phyloP scores from a whole-genome alignment of 805 yeast species.

The Monosporozyma aquatica region DNA sequence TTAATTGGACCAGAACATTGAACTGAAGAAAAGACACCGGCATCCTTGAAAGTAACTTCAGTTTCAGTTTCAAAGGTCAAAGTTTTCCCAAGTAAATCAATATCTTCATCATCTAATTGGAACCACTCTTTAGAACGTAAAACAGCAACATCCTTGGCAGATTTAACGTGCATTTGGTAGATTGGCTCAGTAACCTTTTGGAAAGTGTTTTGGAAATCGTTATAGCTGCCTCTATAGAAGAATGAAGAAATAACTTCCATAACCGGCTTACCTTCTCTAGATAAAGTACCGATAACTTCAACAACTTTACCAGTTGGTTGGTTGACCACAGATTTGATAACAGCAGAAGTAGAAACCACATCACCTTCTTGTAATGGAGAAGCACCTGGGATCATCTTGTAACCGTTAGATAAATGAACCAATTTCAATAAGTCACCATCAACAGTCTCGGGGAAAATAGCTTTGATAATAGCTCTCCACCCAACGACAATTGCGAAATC shows the following conservation, averaged over 20 bases:
- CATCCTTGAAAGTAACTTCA: conserved; percentile 69
- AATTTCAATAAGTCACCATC: conserved; percentile 93
- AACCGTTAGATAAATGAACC: conserved; percentile 92
- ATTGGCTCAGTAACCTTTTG: conserved; percentile 82
- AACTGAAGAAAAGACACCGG: conserved; percentile 67
- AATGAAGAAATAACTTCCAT: conserved; percentile 92
- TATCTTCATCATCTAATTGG: conserved; percentile 59
- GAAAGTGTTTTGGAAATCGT: conserved; percentile 86
- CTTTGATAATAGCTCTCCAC: conserved; percentile 95
- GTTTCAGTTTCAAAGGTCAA: conserved; percentile 87
- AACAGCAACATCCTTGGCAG: conserved; percentile 86
- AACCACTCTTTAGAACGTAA: conserved; percentile 97
- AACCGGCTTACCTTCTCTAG: conserved; percentile 67
- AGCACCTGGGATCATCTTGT: conserved; percentile 87
- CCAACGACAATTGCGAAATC: conserved; percentile 98
- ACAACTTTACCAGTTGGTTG: conserved; percentile 92
- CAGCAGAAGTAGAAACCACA: conserved; percentile 71
- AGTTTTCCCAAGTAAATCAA: conserved; percentile 67
- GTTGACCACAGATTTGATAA: conserved; percentile 79
- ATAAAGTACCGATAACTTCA: conserved; percentile 84
- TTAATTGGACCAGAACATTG: conserved; percentile 75
- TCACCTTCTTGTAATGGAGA: conserved; percentile 84
- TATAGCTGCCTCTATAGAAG: conserved; percentile 90
- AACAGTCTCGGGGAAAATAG: conserved; percentile 93
- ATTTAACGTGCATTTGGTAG: conserved; percentile 59